Evolutionary conservation across 441 rosid species (phyloP).

Genomic region (Pelargonium citronellum): DNA sequence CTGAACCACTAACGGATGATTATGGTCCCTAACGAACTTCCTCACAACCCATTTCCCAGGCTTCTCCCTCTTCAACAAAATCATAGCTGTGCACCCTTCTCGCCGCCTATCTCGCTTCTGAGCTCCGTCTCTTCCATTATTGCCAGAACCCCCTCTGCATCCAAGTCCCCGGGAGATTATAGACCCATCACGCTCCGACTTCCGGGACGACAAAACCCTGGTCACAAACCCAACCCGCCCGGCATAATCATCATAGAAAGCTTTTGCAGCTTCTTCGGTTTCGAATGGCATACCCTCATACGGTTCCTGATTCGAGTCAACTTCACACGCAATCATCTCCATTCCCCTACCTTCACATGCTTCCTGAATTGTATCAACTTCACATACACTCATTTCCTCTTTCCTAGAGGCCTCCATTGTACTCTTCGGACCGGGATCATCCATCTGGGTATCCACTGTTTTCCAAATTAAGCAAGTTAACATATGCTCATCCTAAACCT

Average conservation of each 20-base stretch:
- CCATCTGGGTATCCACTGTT: slow-evolving; percentile 2
- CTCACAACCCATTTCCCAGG: slow-evolving; percentile 22
- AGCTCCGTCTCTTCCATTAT: neutral
- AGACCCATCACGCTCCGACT: slow-evolving; percentile 28
- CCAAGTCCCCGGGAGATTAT: slow-evolving; percentile 28
- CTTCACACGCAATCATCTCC: slow-evolving; percentile 21
- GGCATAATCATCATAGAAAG: slow-evolving; percentile 28
- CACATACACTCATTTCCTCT: neutral
- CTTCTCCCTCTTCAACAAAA: slow-evolving; percentile 23
- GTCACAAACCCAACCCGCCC: slow-evolving; percentile 24
- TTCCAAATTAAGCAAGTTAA: neutral
- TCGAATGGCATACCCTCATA: slow-evolving; percentile 27
- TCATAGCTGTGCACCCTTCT: slow-evolving; percentile 31
- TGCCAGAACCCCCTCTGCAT: slow-evolving; percentile 19
- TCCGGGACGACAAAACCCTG: slow-evolving; percentile 26
- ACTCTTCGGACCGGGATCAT: neutral
- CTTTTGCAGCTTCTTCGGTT: slow-evolving; percentile 22
- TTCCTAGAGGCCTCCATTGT: neutral
- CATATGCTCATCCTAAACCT: neutral
- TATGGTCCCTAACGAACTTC: slow-evolving; percentile 25
- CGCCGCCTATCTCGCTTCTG: slow-evolving; percentile 29
- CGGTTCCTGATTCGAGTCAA: slow-evolving; percentile 22
- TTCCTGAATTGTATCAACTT: slow-evolving; percentile 8
- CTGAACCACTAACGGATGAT: slow-evolving; percentile 17
- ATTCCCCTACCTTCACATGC: slow-evolving; percentile 13